Conservation (phyloP, 179 eudicot genomes). For the Heliamphora pulchella region DNA sequence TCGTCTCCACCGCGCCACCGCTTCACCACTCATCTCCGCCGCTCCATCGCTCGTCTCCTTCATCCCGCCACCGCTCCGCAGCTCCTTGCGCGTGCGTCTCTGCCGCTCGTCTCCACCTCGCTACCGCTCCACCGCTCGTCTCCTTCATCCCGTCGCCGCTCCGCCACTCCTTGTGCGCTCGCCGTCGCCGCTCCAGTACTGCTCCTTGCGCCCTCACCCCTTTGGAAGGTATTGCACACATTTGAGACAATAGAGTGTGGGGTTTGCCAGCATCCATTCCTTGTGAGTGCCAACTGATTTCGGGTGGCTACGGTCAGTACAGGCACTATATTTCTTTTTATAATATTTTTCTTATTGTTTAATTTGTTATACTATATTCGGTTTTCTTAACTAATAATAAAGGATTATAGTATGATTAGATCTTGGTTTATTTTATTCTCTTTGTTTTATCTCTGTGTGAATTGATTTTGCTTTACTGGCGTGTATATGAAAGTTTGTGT, state of each 20-base stretch:
- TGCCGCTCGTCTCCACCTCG: too few relatives aligned
- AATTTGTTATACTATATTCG: not conserved
- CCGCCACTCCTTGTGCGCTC: too few relatives aligned
- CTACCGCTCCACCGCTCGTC: too few relatives aligned
- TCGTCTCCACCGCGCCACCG: too few relatives aligned
- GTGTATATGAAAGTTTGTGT: constrained; percentile 1
- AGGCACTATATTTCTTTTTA: not conserved
- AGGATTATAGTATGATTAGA: not conserved
- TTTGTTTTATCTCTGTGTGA: not conserved
- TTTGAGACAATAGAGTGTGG: constrained; percentile 93
- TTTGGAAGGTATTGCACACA: too few relatives aligned
- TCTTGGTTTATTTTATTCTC: not conserved
- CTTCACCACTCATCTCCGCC: too few relatives aligned
- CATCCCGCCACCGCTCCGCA: too few relatives aligned
- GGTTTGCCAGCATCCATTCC: constrained; percentile 90
- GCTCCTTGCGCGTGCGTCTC: too few relatives aligned
- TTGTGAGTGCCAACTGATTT: constrained; percentile 57
- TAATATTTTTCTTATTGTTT: not conserved
- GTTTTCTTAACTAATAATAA: not conserved
- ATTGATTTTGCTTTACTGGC: not conserved
- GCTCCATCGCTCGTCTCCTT: too few relatives aligned
- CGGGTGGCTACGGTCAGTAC: not conserved
- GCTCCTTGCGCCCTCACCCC: too few relatives aligned
- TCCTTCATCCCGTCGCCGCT: too few relatives aligned
- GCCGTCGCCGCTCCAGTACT: too few relatives aligned